Evolutionary conservation across 176 grass and related monocot species (phyloP), one percentile per base, ranked within the genome.

Genomic region (Tuctoria greenei): DNA sequence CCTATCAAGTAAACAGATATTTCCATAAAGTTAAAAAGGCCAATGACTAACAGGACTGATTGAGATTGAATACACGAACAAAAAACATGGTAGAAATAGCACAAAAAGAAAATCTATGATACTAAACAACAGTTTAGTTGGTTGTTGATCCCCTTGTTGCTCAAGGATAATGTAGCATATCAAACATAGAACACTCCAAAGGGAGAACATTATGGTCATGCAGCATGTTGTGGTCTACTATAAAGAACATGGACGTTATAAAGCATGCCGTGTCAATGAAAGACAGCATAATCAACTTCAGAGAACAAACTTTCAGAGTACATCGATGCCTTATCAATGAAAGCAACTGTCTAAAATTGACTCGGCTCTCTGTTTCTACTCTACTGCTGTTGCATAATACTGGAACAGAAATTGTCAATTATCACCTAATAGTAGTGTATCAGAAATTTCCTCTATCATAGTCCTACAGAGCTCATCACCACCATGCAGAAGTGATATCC

Each of bases 1-100:
- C 86, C 95, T 98, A 83, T 66, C 21, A 72, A 81, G 47, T 21
- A 84, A 77, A 64, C 49, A 57, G 69, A 74, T 17, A 23, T 11
- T 26, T 67, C 35, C 36, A 50, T 35, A 9, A 45, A 78, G 67
- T 83, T 16, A 68, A 51, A 68, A 73, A 72, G 14, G 42, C 43
- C 73, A 44, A 23, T 26, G 18, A 60, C 2, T 6, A 63, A 68
- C 73, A 66, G 4, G 35, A 17, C 42, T 42, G 21, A 36, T 50
- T 37, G 8, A 17, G 21, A 41, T 36, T 52, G 76, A 75, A n/a
- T 70, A 41, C 55, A 82, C 47, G 50, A 59, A 71, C 25, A 35
- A 17, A 76, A 56, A 76, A 41, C 59, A 73, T 17, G 10, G 6
- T 15, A 66, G 6, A 9, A 51, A 36, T 17, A 39, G 28, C 10